phyloP scores from a whole-genome alignment of 129 eudicot species.

The Silybum marianum region DNA sequence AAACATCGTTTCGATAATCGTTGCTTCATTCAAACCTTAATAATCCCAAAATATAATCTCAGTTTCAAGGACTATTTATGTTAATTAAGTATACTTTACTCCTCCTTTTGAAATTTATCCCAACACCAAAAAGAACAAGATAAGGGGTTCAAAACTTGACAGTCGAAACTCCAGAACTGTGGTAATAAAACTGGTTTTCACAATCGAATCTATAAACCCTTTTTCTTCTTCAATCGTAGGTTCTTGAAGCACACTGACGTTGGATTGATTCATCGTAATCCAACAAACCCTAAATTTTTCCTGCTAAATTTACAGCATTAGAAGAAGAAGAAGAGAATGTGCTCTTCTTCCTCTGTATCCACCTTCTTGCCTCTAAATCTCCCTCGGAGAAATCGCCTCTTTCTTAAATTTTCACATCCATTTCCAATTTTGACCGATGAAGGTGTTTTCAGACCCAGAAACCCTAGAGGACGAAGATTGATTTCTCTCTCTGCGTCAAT shows the following conservation, averaged over 20 bases:
- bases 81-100: neutral
- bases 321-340: slow-evolving; percentile 33
- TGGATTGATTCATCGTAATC: neutral
- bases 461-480: slow-evolving; percentile 26
- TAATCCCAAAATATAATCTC: neutral
- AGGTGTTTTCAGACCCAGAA: slow-evolving; percentile 32
- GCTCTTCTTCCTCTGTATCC: slow-evolving; percentile 43
- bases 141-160: neutral
- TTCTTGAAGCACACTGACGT: neutral
- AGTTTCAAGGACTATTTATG: neutral
- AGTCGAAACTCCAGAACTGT: neutral
- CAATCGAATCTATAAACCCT: slow-evolving; percentile 2
- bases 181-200: neutral
- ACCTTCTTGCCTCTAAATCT: slow-evolving; percentile 34
- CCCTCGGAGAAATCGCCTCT: slow-evolving; percentile 39
- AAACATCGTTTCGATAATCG: no score
- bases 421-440: slow-evolving; percentile 28
- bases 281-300: slow-evolving; percentile 5
- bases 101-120: neutral
- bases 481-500: slow-evolving; percentile 45
- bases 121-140: slow-evolving; percentile 23
- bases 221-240: neutral
- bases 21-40: neutral
- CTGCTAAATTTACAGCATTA: neutral
- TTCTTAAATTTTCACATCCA: slow-evolving; percentile 20